phyloP scores from a whole-genome alignment of 139 green algal species.

The Tetraselmis chui region DNA sequence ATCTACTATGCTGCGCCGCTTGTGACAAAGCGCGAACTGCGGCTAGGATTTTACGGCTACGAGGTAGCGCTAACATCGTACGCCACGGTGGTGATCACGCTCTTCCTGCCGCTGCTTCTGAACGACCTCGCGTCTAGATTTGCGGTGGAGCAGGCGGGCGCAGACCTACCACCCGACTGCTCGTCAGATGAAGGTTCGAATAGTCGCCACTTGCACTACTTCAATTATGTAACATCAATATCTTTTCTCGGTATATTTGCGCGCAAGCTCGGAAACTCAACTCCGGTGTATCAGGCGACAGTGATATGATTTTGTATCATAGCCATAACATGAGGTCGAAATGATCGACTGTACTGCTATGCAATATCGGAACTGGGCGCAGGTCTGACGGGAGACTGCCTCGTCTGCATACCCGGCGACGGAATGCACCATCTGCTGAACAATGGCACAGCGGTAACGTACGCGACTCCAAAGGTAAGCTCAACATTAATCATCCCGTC shows the following conservation, averaged over 20 bases:
- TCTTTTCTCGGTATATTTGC: too few species aligned
- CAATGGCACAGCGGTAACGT: neutral
- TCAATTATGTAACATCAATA: too few species aligned
- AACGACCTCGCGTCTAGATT: neutral
- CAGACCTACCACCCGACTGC: neutral
- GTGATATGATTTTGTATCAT: too few species aligned
- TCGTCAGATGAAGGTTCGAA: too few species aligned
- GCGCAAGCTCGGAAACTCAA: too few species aligned
- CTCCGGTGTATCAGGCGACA: too few species aligned
- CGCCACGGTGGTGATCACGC: neutral
- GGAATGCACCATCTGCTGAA: neutral
- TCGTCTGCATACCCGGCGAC: neutral
- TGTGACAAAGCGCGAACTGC: neutral
- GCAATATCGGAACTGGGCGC: too few species aligned
- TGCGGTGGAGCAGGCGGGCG: neutral
- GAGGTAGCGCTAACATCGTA: neutral
- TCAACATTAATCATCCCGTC: too few species aligned
- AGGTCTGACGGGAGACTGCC: neutral
- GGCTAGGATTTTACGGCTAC: neutral
- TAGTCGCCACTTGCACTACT: too few species aligned
- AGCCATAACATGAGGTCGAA: too few species aligned
- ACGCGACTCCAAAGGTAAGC: neutral
- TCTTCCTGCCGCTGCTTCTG: neutral
- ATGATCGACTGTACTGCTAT: too few species aligned
- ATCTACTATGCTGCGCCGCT: too few species aligned